A percentile compares a stretch with the other conserved stretches of the same genome.
These are phyloP conservation scores for Eimeria sp. DNA, from an alignment of 169 alveolate genomes.

Conservation along the genomic window DNA sequence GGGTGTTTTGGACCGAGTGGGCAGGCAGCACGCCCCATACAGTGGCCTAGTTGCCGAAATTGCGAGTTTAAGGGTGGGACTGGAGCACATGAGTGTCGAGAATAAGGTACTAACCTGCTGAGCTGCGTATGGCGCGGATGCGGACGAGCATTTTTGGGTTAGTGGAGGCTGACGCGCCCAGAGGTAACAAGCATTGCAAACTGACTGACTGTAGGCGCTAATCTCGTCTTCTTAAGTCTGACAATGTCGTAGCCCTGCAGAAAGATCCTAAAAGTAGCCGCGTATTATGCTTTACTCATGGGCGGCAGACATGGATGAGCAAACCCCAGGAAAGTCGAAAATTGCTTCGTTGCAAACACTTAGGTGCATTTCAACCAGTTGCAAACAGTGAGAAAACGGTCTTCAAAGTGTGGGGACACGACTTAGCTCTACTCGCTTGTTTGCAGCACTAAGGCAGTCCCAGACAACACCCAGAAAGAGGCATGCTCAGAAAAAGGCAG, in stretches of 20 bases:
- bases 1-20: neutral
- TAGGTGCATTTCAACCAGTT: neutral
- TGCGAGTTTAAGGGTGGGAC: neutral
- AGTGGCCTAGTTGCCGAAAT: neutral
- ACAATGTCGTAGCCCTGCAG: neutral
- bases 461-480: slow-evolving; percentile 96
- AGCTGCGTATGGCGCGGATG: neutral
- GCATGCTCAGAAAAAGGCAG: slow-evolving; percentile 95
- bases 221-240: neutral
- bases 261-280: neutral
- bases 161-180: neutral
- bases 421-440: slow-evolving; percentile 17
- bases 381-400: neutral
- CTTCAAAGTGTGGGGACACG: neutral
- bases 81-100: neutral
- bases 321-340: neutral
- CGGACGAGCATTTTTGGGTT: neutral
- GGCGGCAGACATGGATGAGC: neutral
- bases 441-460: slow-evolving; percentile 94
- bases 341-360: neutral
- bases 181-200: neutral
- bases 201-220: neutral
- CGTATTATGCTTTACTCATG: neutral
- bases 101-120: too few relatives aligned
- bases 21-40: neutral